phyloP scores from a whole-genome alignment of 495 filamentous ascomycete species.

The Penicillium cinerascens region DNA sequence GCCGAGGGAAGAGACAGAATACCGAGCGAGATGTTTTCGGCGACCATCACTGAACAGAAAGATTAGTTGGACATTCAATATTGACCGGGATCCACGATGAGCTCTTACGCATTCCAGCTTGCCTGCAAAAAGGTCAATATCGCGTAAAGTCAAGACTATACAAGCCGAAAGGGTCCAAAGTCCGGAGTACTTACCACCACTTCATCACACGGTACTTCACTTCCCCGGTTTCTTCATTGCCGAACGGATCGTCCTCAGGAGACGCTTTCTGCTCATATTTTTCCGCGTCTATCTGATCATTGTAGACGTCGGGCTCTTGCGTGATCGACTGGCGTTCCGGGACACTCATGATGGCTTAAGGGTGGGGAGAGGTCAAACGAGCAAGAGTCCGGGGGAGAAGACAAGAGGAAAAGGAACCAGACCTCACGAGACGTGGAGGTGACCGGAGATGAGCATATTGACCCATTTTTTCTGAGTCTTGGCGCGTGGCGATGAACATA shows the following conservation, averaged over 20 bases:
- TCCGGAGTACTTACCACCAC: conserved; percentile 31
- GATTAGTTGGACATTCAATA: not conserved
- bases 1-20: conserved; percentile 55
- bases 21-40: conserved; percentile 61
- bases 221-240: conserved; percentile 32
- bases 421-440: conserved; percentile 12
- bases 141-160: not conserved
- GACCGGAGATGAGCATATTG: conserved; percentile 12
- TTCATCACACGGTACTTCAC: conserved; percentile 37
- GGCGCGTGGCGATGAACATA: conserved; percentile 21
- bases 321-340: conserved; percentile 7
- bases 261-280: conserved; percentile 15
- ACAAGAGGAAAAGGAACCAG: conserved; percentile 8
- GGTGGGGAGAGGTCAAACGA: not conserved
- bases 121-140: conserved; percentile 11
- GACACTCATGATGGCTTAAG: conserved; percentile 13
- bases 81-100: not conserved
- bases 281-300: conserved; percentile 14
- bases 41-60: conserved; percentile 48
- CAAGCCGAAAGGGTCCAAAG: not conserved
- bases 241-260: conserved; percentile 29
- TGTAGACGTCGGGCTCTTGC: conserved; percentile 15
- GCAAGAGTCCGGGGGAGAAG: not conserved
- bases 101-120: conserved; percentile 26
- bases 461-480: conserved; percentile 24